Conservation (phyloP, 202 grass and related monocot genomes). For the Setaria viridis region DNA sequence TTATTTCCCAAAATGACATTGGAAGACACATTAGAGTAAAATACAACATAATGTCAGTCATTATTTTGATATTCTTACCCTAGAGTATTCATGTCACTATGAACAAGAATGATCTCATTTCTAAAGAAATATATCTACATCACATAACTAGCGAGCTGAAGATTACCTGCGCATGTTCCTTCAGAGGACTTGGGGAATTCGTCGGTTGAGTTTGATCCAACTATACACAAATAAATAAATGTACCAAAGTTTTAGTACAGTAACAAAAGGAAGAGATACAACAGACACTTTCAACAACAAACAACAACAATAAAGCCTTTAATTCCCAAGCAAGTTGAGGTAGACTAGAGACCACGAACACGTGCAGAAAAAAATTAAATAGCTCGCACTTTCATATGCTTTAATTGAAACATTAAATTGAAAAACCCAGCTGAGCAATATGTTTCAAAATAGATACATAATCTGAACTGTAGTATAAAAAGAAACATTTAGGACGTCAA, state of each 20-base stretch:
- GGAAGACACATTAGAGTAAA: background rate
- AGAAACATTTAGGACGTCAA: background rate
- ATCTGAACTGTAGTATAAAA: background rate
- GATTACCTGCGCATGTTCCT: conserved; percentile 71
- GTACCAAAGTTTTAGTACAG: conserved; percentile 32
- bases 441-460: background rate
- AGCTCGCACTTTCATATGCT: conserved; percentile 8
- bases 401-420: conserved; percentile 39
- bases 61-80: background rate
- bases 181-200: conserved; percentile 42
- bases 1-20: conserved; percentile 12
- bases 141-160: conserved; percentile 39
- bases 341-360: background rate
- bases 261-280: conserved; percentile 20
- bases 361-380: background rate
- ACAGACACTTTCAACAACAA: background rate
- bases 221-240: conserved; percentile 61
- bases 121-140: background rate
- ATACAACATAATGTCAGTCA: background rate
- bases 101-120: conserved; percentile 33
- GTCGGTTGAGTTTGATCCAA: conserved; percentile 61
- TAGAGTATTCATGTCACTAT: conserved; percentile 33
- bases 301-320: background rate
- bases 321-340: background rate
- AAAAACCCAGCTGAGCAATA: conserved; percentile 33